phyloP scores from a whole-genome alignment of 2,329 filamentous ascomycete species.

The Apiospora saccharicola region DNA sequence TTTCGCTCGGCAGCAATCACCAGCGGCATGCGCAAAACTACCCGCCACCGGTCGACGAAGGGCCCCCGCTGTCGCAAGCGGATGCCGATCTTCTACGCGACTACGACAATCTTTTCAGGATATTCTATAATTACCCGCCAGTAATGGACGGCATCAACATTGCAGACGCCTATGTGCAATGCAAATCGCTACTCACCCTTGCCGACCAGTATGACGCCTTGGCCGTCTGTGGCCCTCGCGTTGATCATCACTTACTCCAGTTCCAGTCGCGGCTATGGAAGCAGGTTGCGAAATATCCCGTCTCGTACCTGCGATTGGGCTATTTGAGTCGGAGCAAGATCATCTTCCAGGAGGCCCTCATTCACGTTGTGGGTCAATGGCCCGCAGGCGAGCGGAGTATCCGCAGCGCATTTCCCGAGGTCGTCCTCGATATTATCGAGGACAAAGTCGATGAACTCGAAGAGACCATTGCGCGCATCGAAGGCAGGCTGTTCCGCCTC shows the following conservation, averaged over 20 bases:
- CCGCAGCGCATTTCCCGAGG: constrained; percentile 73
- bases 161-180: constrained; percentile 90
- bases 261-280: constrained; percentile 93
- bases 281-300: constrained; percentile 95
- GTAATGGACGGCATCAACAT: constrained; percentile 86
- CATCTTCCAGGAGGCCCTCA: constrained; percentile 85
- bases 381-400: constrained; percentile 81
- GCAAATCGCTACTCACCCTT: constrained; percentile 85
- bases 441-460: constrained; percentile 94
- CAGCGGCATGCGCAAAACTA: constrained; percentile 40
- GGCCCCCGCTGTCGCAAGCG: constrained; percentile 58
- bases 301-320: constrained; percentile 88
- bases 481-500: constrained; percentile 82
- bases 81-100: constrained; percentile 84
- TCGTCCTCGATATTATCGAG: constrained; percentile 88
- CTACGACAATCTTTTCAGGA: constrained; percentile 94
- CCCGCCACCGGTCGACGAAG: constrained; percentile 35
- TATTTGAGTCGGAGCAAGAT: constrained; percentile 85
- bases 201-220: constrained; percentile 97
- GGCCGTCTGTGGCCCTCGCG: constrained; percentile 83
- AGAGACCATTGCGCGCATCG: constrained; percentile 80
- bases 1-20: constrained; percentile 60
- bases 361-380: constrained; percentile 96
- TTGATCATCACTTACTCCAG: constrained; percentile 92
- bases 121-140: constrained; percentile 94